phyloP scores from a whole-genome alignment of 495 filamentous ascomycete genomes.

The Elasticomyces elasticus region DNA sequence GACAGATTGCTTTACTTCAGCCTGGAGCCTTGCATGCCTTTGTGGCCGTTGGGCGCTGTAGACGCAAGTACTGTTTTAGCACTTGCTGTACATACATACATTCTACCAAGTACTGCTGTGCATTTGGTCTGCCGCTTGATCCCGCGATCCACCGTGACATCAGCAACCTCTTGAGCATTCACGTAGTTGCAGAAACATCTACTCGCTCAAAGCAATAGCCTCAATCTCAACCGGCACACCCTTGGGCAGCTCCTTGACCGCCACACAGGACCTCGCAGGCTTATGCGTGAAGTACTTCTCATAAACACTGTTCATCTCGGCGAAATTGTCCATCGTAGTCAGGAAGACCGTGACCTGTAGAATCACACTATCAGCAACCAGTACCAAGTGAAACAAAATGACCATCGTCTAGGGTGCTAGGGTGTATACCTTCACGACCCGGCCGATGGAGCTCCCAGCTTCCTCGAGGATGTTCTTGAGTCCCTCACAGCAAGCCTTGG shows the following conservation, averaged over 20 bases:
- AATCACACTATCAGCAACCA: neutral
- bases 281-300: constrained; percentile 79
- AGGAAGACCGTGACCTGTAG: constrained; percentile 54
- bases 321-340: constrained; percentile 76
- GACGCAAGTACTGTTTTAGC: no score
- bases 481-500: constrained; percentile 64
- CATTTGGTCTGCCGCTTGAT: no score
- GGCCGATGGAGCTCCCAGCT: constrained; percentile 63
- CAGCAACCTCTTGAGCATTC: no score
- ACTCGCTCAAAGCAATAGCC: constrained; percentile 53
- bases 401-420: no score
- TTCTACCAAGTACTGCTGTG: no score
- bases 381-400: neutral
- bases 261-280: constrained; percentile 88
- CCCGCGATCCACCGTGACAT: no score
- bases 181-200: no score
- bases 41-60: neutral
- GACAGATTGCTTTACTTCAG: neutral
- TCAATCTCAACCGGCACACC: constrained; percentile 88
- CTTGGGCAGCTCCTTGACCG: constrained; percentile 82
- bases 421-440: constrained; percentile 60
- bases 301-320: constrained; percentile 79
- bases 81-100: no score
- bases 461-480: constrained; percentile 65
- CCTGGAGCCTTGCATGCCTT: neutral